Evolutionary conservation across 129 eudicot species (phyloP).

Genomic region (Dittrichia graveolens): DNA sequence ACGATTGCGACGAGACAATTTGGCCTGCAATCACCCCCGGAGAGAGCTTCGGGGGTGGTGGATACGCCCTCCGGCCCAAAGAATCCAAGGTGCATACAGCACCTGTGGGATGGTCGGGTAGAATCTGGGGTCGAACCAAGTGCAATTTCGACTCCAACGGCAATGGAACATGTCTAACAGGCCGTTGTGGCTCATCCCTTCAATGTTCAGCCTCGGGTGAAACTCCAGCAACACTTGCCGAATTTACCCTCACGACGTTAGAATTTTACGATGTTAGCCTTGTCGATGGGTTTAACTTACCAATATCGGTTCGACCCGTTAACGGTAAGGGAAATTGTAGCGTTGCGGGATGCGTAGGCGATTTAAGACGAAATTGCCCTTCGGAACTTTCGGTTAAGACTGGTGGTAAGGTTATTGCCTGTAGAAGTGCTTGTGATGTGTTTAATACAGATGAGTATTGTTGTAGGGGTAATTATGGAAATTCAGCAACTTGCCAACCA

Average conservation of each 20-base stretch:
- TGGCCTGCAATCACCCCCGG: constrained; percentile 77
- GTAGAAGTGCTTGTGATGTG: constrained; percentile 77
- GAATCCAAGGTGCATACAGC: constrained; percentile 50
- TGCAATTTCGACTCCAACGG: constrained; percentile 59
- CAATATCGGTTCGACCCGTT: constrained; percentile 49
- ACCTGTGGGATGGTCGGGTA: constrained; percentile 58
- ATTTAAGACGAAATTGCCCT: constrained; percentile 52
- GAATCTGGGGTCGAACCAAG: constrained; percentile 77
- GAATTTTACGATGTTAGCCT: constrained; percentile 74
- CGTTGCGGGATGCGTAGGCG: constrained; percentile 57
- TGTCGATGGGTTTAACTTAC: constrained; percentile 69
- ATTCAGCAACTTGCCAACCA: constrained; percentile 52
- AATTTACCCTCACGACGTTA: constrained; percentile 49
- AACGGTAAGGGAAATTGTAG: constrained; percentile 58
- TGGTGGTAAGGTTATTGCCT: constrained; percentile 44
- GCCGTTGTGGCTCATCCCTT: constrained; percentile 60
- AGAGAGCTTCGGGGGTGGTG: constrained; percentile 58
- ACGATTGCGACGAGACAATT: constrained; percentile 61
- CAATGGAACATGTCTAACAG: constrained; percentile 57
- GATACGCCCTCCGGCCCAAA: constrained; percentile 48
- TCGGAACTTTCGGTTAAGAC: constrained; percentile 44
- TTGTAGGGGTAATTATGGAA: constrained; percentile 59
- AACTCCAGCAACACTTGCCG: constrained; percentile 66
- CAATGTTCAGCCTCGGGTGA: constrained; percentile 62
- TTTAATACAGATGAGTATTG: constrained; percentile 67